Conservation (phyloP, 1,139 yeast species). For the Kazachstania sp. region DNA sequence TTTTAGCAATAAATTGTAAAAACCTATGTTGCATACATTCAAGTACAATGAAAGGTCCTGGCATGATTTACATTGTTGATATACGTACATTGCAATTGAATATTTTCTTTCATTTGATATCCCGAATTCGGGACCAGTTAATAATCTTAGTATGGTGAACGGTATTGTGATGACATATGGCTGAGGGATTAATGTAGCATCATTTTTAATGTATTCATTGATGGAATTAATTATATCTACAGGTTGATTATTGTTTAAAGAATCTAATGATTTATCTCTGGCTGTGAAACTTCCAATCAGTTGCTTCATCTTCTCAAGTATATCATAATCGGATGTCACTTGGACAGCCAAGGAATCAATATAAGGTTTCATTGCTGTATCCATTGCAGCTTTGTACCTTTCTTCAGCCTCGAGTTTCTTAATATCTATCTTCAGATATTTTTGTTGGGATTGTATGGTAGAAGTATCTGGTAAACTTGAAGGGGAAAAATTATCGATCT, state of each 20-base stretch:
- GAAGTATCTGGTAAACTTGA: neutral
- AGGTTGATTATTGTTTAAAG: conserved; percentile 1
- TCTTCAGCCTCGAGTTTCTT: conserved; percentile 18
- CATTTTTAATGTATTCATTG: conserved; percentile 6
- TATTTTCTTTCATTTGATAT: conserved; percentile 24
- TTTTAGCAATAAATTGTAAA: conserved; percentile 24
- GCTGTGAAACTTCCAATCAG: conserved; percentile 11
- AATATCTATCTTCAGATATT: conserved; percentile 1
- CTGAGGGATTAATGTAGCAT: conserved; percentile 18
- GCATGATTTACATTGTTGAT: conserved; percentile 22
- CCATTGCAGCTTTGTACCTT: conserved; percentile 18
- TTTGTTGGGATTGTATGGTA: neutral
- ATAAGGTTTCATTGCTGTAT: conserved; percentile 19
- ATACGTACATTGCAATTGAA: conserved; percentile 20
- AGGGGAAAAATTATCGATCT: neutral
- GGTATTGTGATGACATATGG: conserved; percentile 27
- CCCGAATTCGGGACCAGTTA: conserved; percentile 8
- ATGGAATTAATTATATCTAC: conserved; percentile 16
- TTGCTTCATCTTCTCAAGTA: conserved; percentile 13
- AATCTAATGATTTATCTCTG: conserved; percentile 10
- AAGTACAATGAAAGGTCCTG: conserved; percentile 24
- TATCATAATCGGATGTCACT: conserved; percentile 23
- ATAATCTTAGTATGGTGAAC: conserved; percentile 16
- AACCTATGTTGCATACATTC: conserved; percentile 26
- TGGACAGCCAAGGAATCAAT: conserved; percentile 1